These are phyloP conservation scores for Barbarea vulgaris DNA, from an alignment of 345 rosid genomes.

Conservation along the genomic window DNA sequence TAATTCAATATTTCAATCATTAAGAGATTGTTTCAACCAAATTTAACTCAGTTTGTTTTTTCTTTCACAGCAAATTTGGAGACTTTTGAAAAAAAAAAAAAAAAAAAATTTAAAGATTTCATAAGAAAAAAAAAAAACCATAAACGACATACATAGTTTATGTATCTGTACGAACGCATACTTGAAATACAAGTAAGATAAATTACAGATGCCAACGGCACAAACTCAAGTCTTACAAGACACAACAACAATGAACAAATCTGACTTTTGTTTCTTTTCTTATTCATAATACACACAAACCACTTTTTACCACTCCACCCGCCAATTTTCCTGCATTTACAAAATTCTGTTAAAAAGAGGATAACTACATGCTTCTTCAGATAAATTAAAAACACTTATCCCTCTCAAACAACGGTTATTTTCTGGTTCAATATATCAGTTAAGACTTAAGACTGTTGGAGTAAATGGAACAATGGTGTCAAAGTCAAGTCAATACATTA, in stretches of 20 bases:
- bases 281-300: slow-evolving; percentile 28
- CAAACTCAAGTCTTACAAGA: slow-evolving; percentile 32
- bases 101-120: neutral
- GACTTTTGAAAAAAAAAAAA: neutral
- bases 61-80: neutral
- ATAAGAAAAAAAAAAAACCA: neutral
- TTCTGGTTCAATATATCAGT: neutral
- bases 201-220: slow-evolving; percentile 2
- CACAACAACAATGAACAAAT: slow-evolving; percentile 19
- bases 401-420: neutral
- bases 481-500: neutral
- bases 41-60: neutral
- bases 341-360: neutral
- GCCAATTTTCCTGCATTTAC: slow-evolving; percentile 36
- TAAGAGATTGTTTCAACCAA: neutral
- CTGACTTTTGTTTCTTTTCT: slow-evolving; percentile 6
- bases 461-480: neutral
- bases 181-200: neutral
- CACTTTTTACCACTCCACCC: slow-evolving; percentile 9
- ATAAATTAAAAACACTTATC: neutral
- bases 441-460: neutral
- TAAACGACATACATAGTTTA: neutral
- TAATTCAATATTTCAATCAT: neutral
- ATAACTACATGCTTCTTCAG: neutral
- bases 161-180: neutral